phyloP scores from a whole-genome alignment of 352 stramenopile genomes.

The Pythium phragmiticola region DNA sequence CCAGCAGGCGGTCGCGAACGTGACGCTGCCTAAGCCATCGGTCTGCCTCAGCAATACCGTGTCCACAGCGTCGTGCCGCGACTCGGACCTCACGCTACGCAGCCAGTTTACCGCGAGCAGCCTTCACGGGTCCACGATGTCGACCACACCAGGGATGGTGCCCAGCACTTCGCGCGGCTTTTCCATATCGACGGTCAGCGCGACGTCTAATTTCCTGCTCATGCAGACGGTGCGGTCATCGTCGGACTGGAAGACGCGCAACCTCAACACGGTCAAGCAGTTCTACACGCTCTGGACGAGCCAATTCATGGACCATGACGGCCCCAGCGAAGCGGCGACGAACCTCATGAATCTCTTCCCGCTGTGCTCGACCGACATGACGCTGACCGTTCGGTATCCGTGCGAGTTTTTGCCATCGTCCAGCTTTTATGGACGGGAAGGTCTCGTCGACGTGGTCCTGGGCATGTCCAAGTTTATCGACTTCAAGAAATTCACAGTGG shows the following conservation, averaged over 20 bases:
- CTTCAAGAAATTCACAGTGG: constrained; percentile 70
- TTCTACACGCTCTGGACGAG: constrained; percentile 83
- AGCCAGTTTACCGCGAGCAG: constrained; percentile 24
- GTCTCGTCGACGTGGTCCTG: constrained; percentile 75
- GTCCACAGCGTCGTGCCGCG: constrained; percentile 39
- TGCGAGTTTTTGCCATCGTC: constrained; percentile 77
- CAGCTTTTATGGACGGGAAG: constrained; percentile 78
- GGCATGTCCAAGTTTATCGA: constrained; percentile 71
- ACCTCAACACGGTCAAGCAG: constrained; percentile 78
- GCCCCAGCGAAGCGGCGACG: constrained; percentile 43
- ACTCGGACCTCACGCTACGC: constrained; percentile 51
- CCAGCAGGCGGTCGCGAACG: constrained; percentile 68
- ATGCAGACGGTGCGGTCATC: constrained; percentile 76
- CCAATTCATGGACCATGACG: constrained; percentile 64
- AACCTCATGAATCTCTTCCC: constrained; percentile 79
- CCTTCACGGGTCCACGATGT: constrained; percentile 15
- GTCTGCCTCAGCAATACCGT: constrained; percentile 48
- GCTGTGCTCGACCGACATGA: constrained; percentile 80
- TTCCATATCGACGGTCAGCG: constrained; percentile 10
- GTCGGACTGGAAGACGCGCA: constrained; percentile 80
- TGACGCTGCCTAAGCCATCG: constrained; percentile 44
- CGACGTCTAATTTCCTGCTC: constrained; percentile 34
- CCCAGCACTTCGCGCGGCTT: constrained; percentile 5
- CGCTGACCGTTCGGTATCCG: constrained; percentile 71
- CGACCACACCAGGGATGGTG: neutral